These are phyloP conservation scores for Lipomyces oligophaga DNA, from an alignment of 805 yeast species.

Conservation along the genomic window DNA sequence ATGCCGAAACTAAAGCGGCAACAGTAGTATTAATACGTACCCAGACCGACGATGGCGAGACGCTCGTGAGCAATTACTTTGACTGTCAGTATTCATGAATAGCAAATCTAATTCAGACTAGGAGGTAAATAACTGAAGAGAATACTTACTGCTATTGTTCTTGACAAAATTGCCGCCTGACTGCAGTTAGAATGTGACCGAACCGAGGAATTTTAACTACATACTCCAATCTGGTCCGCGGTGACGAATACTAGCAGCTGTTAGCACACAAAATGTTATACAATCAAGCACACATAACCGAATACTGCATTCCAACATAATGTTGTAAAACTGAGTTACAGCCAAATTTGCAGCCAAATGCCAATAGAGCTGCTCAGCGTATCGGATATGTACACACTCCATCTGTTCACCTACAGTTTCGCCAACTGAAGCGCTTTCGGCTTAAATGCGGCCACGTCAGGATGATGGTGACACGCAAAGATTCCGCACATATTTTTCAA, in stretches of 20 bases:
- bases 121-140: not conserved
- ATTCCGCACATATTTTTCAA: constrained; percentile 98
- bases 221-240: constrained; percentile 96
- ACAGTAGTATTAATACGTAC: constrained; percentile 6
- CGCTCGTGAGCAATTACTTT: constrained; percentile 82
- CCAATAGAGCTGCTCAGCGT: too few species aligned
- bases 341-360: too few species aligned
- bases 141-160: constrained; percentile 55
- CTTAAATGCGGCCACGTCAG: constrained; percentile 75
- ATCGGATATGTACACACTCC: not conserved
- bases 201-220: too few species aligned
- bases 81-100: too few species aligned
- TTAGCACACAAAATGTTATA: not conserved
- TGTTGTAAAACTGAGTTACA: too few species aligned
- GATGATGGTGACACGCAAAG: constrained; percentile 84
- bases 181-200: not conserved
- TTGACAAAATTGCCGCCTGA: constrained; percentile 65
- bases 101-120: too few species aligned
- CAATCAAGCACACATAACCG: too few species aligned
- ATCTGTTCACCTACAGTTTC: constrained; percentile 41
- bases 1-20: not conserved
- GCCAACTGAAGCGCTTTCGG: constrained; percentile 84
- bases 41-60: constrained; percentile 94
- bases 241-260: constrained; percentile 71
- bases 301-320: too few species aligned